Conservation (phyloP, 202 grass and related monocot genomes). For the Setaria viridis region DNA sequence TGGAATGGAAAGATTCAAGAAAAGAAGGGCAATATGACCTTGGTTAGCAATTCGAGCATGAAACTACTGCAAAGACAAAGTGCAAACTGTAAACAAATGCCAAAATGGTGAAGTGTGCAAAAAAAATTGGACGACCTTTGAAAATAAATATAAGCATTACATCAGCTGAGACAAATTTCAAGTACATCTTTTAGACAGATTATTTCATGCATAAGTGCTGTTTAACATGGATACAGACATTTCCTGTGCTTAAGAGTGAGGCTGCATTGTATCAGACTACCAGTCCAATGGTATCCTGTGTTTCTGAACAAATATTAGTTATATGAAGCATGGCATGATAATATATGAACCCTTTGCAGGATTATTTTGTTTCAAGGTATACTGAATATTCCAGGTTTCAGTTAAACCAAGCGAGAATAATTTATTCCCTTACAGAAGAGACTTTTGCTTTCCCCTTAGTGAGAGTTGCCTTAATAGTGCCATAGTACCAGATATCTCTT, state of each 20-base stretch:
- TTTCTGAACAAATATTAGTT: background rate
- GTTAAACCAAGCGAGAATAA: too few species aligned
- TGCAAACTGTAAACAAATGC: background rate
- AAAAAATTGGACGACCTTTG: background rate
- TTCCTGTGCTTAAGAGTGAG: background rate
- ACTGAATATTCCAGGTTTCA: too few species aligned
- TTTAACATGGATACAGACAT: background rate
- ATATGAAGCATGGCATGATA: too few species aligned
- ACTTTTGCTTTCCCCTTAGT: background rate
- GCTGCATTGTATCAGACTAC: background rate
- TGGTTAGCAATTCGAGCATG: background rate
- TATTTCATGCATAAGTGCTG: background rate
- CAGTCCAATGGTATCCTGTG: background rate
- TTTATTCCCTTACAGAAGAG: background rate
- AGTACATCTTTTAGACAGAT: background rate
- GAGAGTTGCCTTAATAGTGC: background rate
- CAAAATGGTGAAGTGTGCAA: background rate
- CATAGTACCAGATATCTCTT: background rate
- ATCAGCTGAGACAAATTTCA: background rate
- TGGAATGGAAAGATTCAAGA: background rate
- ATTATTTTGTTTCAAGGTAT: slow-evolving; percentile 7
- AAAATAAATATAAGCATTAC: slow-evolving; percentile 9
- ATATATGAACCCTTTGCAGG: background rate
- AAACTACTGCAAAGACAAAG: slow-evolving; percentile 27
- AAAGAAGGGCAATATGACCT: background rate